phyloP scores from a whole-genome alignment of 345 rosid species.

The Passiflora organensis region DNA sequence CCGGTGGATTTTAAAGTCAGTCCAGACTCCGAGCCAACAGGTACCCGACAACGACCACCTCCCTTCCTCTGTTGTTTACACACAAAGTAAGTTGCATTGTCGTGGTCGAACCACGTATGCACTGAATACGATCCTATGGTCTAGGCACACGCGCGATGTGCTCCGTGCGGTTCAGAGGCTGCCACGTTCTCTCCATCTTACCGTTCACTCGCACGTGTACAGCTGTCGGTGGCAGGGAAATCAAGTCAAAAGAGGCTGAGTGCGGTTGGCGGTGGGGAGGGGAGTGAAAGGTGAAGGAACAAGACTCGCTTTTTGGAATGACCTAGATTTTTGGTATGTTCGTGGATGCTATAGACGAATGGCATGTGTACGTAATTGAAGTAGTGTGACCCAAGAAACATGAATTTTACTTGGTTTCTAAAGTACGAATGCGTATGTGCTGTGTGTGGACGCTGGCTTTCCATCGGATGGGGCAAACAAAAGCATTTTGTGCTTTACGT shows the following conservation, averaged over 20 bases:
- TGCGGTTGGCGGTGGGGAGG: neutral
- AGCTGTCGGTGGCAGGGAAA: slow-evolving; percentile 37
- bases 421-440: no score
- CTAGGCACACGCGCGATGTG: slow-evolving; percentile 20
- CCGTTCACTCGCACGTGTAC: slow-evolving; percentile 32
- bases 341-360: neutral
- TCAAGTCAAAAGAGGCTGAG: neutral
- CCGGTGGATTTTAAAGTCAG: no score
- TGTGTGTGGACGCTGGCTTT: no score
- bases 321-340: slow-evolving; percentile 1
- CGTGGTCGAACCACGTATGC: slow-evolving; percentile 28
- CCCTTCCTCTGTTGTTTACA: neutral
- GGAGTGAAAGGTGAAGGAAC: neutral
- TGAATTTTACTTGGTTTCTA: no score
- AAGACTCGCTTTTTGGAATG: neutral
- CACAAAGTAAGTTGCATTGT: slow-evolving; percentile 27
- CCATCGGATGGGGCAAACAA: no score
- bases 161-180: neutral
- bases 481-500: no score
- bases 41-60: neutral
- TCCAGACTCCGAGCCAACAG: neutral
- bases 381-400: no score
- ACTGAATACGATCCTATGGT: slow-evolving; percentile 9
- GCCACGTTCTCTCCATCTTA: slow-evolving; percentile 12
- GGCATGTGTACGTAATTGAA: slow-evolving; percentile 23